Conservation (phyloP, 2,329 filamentous ascomycete species). For the Penicillium sp. region DNA sequence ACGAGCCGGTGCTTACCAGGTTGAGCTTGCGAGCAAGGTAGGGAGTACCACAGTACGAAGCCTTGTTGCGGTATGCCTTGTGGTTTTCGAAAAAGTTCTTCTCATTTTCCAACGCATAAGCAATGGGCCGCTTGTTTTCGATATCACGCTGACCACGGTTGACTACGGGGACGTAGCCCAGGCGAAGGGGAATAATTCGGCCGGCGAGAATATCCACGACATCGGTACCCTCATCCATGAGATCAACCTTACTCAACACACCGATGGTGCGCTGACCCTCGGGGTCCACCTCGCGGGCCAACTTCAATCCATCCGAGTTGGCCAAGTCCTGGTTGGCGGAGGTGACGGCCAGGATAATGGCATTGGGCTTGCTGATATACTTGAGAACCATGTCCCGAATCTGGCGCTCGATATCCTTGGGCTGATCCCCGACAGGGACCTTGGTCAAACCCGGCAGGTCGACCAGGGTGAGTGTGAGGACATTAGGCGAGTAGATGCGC, state of each 20-base stretch:
- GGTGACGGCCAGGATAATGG: slow-evolving; percentile 94
- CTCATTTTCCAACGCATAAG: slow-evolving; percentile 83
- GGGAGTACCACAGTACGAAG: slow-evolving; percentile 94
- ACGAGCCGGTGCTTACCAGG: slow-evolving; percentile 46
- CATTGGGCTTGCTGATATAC: slow-evolving; percentile 97
- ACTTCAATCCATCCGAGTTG: slow-evolving; percentile 95
- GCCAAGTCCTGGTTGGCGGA: slow-evolving; percentile 96
- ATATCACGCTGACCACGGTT: slow-evolving; percentile 98
- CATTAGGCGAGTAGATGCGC: slow-evolving; percentile 96
- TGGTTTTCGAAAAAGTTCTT: slow-evolving; percentile 98
- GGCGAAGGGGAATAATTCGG: slow-evolving; percentile 86
- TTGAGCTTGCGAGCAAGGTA: slow-evolving; percentile 96
- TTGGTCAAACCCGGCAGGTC: slow-evolving; percentile 95
- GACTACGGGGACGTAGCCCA: slow-evolving; percentile 96
- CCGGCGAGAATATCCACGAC: slow-evolving; percentile 98
- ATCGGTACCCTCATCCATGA: slow-evolving; percentile 98
- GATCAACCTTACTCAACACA: slow-evolving; percentile 95
- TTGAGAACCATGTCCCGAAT: slow-evolving; percentile 98
- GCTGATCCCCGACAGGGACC: slow-evolving; percentile 93
- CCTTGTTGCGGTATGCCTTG: slow-evolving; percentile 98
- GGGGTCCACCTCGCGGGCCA: slow-evolving; percentile 92
- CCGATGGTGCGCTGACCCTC: slow-evolving; percentile 97
- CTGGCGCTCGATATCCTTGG: slow-evolving; percentile 91
- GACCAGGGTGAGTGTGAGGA: slow-evolving; percentile 91
- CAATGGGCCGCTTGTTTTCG: slow-evolving; percentile 94